phyloP scores from a whole-genome alignment of 148 eudicot species.

The Rhododendron mucronatum region DNA sequence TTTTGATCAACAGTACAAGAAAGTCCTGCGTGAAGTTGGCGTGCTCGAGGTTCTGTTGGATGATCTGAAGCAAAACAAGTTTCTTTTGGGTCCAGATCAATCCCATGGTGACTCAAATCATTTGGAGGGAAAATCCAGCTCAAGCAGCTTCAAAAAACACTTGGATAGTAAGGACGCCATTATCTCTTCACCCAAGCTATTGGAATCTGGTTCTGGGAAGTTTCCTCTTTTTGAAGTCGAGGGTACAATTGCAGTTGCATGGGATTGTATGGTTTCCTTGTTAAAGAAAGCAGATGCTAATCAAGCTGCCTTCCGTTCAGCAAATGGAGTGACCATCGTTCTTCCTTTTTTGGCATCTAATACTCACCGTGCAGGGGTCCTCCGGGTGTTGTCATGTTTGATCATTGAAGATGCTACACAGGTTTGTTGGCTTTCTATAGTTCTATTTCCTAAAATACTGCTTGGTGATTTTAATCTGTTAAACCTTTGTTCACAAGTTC shows the following conservation, averaged over 20 bases:
- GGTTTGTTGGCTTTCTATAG: conserved; percentile 38
- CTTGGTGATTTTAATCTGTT: conserved; percentile 9
- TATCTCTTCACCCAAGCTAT: conserved; percentile 80
- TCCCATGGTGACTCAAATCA: conserved; percentile 37
- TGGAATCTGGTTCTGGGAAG: conserved; percentile 87
- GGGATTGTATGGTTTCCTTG: conserved; percentile 95
- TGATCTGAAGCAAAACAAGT: conserved; percentile 89
- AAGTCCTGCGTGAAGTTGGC: conserved; percentile 94
- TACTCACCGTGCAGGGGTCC: conserved; percentile 89
- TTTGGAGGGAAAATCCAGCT: conserved; percentile 48
- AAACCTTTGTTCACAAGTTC: conserved; percentile 4
- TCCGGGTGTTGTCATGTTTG: conserved; percentile 81
- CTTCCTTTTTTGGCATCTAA: conserved; percentile 89
- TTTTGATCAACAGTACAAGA: conserved; percentile 93
- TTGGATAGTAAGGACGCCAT: conserved; percentile 77
- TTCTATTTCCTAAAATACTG: not conserved
- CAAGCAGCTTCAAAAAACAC: conserved; percentile 81
- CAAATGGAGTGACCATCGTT: conserved; percentile 69
- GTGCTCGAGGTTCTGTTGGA: conserved; percentile 93
- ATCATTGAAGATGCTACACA: conserved; percentile 79
- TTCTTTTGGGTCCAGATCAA: conserved; percentile 59
- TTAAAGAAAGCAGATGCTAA: conserved; percentile 90
- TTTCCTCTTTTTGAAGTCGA: conserved; percentile 81
- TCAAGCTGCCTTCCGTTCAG: conserved; percentile 87
- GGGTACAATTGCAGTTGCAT: conserved; percentile 65